Conservation (phyloP, 495 filamentous ascomycete genomes). For the Penicillium pancosmium region DNA sequence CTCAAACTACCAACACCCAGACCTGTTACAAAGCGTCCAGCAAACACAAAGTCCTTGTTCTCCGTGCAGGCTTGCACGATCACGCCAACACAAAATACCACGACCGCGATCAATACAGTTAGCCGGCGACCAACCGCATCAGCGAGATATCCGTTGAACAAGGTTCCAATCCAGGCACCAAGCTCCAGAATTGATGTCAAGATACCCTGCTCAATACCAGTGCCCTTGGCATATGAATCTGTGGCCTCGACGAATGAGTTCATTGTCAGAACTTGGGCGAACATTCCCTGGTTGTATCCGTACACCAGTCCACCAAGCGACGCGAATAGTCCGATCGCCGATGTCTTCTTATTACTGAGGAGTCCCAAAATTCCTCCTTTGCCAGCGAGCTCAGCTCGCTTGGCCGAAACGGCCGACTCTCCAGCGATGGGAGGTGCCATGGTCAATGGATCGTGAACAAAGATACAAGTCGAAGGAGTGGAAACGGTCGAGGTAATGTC, state of each 20-base stretch:
- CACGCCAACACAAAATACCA: slow-evolving; percentile 75
- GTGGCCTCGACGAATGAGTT: slow-evolving; percentile 31
- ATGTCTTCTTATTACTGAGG: slow-evolving; percentile 37
- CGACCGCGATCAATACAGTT: slow-evolving; percentile 66
- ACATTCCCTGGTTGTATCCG: slow-evolving; percentile 46
- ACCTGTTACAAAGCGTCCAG: slow-evolving; percentile 76
- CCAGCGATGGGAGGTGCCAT: slow-evolving; percentile 23
- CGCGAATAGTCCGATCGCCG: slow-evolving; percentile 37
- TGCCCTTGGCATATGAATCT: slow-evolving; percentile 37
- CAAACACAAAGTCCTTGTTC: slow-evolving; percentile 65
- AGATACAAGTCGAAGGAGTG: background rate
- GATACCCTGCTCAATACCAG: slow-evolving; percentile 62
- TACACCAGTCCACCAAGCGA: slow-evolving; percentile 43
- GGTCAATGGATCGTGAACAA: background rate
- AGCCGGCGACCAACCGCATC: slow-evolving; percentile 75
- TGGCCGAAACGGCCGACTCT: slow-evolving; percentile 35
- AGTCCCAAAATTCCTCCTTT: slow-evolving; percentile 32
- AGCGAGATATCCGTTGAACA: slow-evolving; percentile 74
- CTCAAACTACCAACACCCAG: slow-evolving; percentile 38
- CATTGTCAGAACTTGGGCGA: slow-evolving; percentile 42
- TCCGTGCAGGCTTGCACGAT: slow-evolving; percentile 67
- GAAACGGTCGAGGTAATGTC: background rate
- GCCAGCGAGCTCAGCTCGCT: slow-evolving; percentile 40
- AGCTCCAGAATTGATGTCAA: slow-evolving; percentile 80
- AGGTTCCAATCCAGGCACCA: slow-evolving; percentile 78